Evolutionary conservation across 2,329 filamentous ascomycete species (phyloP), one percentile per base, ranked within the genome.

Genomic region (Fusarium tanahbumbuense): DNA sequence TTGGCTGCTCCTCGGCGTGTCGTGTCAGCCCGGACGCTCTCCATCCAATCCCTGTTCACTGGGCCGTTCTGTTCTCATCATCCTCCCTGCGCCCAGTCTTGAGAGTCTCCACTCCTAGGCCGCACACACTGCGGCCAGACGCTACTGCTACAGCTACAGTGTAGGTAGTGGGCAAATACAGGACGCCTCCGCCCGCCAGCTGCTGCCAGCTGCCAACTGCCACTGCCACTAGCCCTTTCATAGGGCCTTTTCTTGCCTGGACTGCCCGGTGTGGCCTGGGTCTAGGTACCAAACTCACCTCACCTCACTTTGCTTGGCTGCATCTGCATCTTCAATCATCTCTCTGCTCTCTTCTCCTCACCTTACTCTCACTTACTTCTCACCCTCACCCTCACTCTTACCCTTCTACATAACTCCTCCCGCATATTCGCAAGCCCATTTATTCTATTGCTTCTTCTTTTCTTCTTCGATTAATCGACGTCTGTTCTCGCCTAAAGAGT

Each of bases 11-110:
- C 34, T 57, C 42, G 50, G 44, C 46, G 62, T 63, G 66, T 76
- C 71, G 77, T 79, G 76, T 78, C 77, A 79, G 76, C 76, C 75
- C 67, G 71, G 75, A 63, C 71, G 49, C 66, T 67, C 71, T 66
- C 63, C 66, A 71, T 60, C 77, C 77, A 79, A 78, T 79, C 77
- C 75, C 71, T 71, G 73, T 41, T 16, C 49, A 37, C 18, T 41
- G 22, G 5, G 20, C 23, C 70, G 48, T 55, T 53, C 50, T 41
- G 49, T 71, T 66, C 61, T 62, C 69, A 66, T 65, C 65, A 72
- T 73, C 68, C 73, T 75, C 73, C 71, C 72, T 75, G 66, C 71
- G 47, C 62, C 56, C 53, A 56, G 60, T 60, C 32, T 41, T 27
- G 32, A 52, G 23, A 52, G 49, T 52, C 49, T 12, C 49, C 68